Evolutionary conservation across 352 stramenopile genomes (phyloP), one percentile per base, ranked within the genome.

Genomic region (Phytophthora litchii): DNA sequence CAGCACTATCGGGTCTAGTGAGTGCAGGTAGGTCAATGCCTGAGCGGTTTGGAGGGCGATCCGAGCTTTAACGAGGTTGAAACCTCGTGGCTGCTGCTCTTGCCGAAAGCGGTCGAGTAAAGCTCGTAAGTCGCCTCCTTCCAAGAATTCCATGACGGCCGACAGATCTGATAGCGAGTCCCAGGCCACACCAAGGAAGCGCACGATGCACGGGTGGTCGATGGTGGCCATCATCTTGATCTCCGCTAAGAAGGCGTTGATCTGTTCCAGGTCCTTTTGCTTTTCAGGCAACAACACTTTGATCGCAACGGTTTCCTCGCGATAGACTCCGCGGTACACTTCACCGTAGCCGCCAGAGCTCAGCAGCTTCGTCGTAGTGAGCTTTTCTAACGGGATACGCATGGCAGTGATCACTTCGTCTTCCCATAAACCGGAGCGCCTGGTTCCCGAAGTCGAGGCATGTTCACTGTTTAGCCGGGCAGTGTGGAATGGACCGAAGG

Each of bases 161-260:
- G 52, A 68, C 13, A 81, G n/a, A 41, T 78, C 70, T 8, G 48
- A 60, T 3, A 72, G 50, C 17, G 69, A 66, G 43, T 78, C 70
- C 73, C 76, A 83, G 44, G 74, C 68, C 9, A 80, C 67, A 14
- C 64, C 78, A 14, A 88, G 38, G 42, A 87, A 88, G 3, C 49
- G 65, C 2, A 88, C 74, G 25, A 91, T 82, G 42, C 59, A 64
- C 10, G 67, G 54, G 44, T 89, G 78, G 7, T 83, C 63, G 23
- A 91, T 52, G 5, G 43, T 54, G 4, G 72, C 40, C 19, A 46
- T 36, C 42, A 60, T 47, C 35, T 53, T 76, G 38, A 74, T 70
- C 58, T 88, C 70, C 6, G 31, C 50, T 31, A 82, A 21, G 60
- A 86, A 84, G 19, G 56, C 44, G 17, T 78, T 61, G 43, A 86